Percentiles rank a stretch among this genome's conserved stretches.
Evolutionary conservation across 169 alveolate genomes (phyloP).

Genomic region (Theileria parva): DNA sequence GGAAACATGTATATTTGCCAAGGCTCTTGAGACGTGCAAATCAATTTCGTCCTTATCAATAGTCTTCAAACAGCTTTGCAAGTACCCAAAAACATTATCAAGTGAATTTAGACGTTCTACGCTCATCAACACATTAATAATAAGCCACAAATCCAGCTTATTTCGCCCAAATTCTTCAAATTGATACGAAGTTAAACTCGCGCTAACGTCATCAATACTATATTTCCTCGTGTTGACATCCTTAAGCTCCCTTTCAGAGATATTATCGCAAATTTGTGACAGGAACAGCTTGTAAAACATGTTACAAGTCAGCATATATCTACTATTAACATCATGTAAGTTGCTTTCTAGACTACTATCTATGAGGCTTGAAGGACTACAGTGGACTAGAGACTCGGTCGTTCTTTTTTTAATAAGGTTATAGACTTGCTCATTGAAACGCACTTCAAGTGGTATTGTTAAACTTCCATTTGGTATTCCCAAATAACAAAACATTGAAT

Average conservation of each 20-base stretch:
- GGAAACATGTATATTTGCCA: constrained; percentile 22
- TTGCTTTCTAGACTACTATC: neutral
- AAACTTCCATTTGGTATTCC: constrained; percentile 64
- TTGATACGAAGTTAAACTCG: neutral
- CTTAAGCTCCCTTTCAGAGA: neutral
- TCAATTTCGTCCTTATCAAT: constrained; percentile 15
- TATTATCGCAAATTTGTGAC: neutral
- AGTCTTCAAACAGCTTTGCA: constrained; percentile 3
- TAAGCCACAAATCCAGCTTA: constrained; percentile 43
- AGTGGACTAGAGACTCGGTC: neutral
- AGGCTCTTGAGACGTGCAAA: constrained; percentile 52
- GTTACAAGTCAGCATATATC: neutral
- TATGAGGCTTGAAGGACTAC: neutral
- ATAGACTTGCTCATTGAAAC: neutral
- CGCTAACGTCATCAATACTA: neutral
- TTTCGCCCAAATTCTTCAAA: constrained; percentile 13
- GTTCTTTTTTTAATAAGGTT: neutral
- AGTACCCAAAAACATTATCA: neutral
- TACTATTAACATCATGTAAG: neutral
- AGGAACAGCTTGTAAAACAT: neutral
- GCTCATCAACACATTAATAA: constrained; percentile 24
- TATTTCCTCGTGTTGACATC: neutral
- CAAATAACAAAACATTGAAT: constrained; percentile 29
- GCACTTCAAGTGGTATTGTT: constrained; percentile 42
- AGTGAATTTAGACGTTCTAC: neutral